Evolutionary conservation across 2,329 filamentous ascomycete genomes (phyloP).

Genomic region (Fusarium falciforme): DNA sequence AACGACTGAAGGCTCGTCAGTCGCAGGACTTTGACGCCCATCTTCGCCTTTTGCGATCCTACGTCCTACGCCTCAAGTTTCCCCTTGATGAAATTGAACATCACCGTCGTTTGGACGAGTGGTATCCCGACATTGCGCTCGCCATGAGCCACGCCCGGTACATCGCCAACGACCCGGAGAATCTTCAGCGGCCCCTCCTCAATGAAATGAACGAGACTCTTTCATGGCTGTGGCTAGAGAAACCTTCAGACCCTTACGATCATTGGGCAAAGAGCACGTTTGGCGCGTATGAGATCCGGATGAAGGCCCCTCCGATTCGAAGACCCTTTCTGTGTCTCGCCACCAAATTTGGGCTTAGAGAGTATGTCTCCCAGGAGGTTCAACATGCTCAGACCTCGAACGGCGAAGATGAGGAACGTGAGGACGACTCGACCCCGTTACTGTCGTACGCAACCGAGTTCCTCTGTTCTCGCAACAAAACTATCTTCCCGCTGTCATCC

Average conservation of each 20-base stretch:
- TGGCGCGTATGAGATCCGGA: conserved; percentile 47
- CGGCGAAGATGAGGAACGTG: not conserved
- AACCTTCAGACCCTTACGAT: conserved; percentile 42
- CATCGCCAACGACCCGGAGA: conserved; percentile 30
- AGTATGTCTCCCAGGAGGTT: conserved; percentile 44
- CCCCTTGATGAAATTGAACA: conserved; percentile 50
- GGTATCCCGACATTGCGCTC: conserved; percentile 52
- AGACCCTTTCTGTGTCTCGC: conserved; percentile 48
- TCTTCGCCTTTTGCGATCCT: conserved; percentile 47
- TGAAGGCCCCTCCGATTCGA: conserved; percentile 44
- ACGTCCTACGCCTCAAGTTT: conserved; percentile 48
- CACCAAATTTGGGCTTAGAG: conserved; percentile 47
- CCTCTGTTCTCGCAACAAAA: conserved; percentile 48
- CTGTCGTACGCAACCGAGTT: conserved; percentile 49
- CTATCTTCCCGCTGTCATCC: conserved; percentile 49
- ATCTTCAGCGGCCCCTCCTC: conserved; percentile 5
- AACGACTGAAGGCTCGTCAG: conserved; percentile 12
- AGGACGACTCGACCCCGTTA: conserved; percentile 42
- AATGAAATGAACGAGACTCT: conserved; percentile 45
- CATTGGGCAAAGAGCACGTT: conserved; percentile 50
- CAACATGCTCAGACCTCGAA: not conserved
- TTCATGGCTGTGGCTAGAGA: conserved; percentile 47
- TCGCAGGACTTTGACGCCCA: conserved; percentile 44
- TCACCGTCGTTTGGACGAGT: conserved; percentile 53
- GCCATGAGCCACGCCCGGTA: conserved; percentile 52